A percentile compares a stretch with the other conserved stretches of the same genome.
These are phyloP conservation scores for Pythium brachiatum DNA, from an alignment of 352 stramenopile genomes.

Conservation along the genomic window DNA sequence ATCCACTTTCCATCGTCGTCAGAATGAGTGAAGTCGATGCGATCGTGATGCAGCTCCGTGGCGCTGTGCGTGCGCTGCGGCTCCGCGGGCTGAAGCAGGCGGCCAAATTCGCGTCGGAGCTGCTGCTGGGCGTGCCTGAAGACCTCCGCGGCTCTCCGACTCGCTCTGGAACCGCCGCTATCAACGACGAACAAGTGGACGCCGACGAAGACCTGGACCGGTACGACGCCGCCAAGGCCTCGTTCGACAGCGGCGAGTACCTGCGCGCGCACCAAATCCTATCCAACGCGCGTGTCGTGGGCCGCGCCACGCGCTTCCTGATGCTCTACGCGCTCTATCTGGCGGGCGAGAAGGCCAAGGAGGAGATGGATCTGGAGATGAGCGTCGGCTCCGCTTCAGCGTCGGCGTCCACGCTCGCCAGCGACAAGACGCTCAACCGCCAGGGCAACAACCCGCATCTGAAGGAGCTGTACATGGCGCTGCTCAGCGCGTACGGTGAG, in stretches of 20 bases:
- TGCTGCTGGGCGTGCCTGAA: slow-evolving; percentile 65
- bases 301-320: slow-evolving; percentile 60
- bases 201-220: slow-evolving; percentile 37
- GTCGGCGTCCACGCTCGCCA: background rate
- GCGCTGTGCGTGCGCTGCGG: slow-evolving; percentile 46
- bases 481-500: slow-evolving; percentile 48
- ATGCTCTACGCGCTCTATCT: slow-evolving; percentile 74
- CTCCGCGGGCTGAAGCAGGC: slow-evolving; percentile 64
- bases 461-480: slow-evolving; percentile 61
- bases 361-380: slow-evolving; percentile 75
- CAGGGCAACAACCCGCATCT: slow-evolving; percentile 65
- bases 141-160: slow-evolving; percentile 21
- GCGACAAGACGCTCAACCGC: slow-evolving; percentile 14
- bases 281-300: background rate
- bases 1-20: too few relatives aligned
- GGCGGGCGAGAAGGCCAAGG: slow-evolving; percentile 78
- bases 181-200: slow-evolving; percentile 12
- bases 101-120: slow-evolving; percentile 68
- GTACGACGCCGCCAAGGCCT: slow-evolving; percentile 65
- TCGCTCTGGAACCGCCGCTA: background rate
- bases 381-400: slow-evolving; percentile 41
- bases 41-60: slow-evolving; percentile 49
- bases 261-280: slow-evolving; percentile 71
- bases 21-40: slow-evolving; percentile 20
- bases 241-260: slow-evolving; percentile 73